Conservation (phyloP, 2,329 filamentous ascomycete species). For the Cladosporium sp. region DNA sequence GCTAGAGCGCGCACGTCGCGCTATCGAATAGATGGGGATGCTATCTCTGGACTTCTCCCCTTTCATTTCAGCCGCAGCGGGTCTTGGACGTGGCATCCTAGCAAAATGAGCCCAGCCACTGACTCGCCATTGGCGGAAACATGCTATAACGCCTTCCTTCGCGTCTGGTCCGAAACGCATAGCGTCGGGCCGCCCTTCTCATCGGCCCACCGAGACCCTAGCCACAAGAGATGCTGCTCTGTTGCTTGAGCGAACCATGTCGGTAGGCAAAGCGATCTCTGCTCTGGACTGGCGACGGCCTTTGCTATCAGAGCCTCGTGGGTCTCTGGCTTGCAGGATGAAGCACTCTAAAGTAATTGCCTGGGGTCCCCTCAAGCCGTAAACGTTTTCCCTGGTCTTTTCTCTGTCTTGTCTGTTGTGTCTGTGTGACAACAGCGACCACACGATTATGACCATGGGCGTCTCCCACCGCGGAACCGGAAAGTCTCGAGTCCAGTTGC, state of each 20-base stretch:
- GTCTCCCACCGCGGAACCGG: neutral
- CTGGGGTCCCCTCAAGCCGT: constrained; percentile 8
- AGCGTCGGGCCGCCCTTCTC: neutral
- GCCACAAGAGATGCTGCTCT: constrained; percentile 1
- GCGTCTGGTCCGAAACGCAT: constrained; percentile 4
- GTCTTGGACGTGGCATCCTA: neutral
- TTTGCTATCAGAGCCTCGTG: constrained; percentile 4
- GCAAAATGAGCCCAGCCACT: constrained; percentile 5
- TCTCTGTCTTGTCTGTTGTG: neutral
- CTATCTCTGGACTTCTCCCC: constrained; percentile 2
- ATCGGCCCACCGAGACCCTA: neutral
- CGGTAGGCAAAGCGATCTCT: neutral
- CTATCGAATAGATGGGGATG: neutral
- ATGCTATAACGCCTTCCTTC: constrained; percentile 7
- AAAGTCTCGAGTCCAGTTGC: neutral
- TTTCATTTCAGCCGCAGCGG: constrained; percentile 1
- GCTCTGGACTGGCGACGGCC: neutral
- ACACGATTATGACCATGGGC: neutral
- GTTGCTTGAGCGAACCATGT: neutral
- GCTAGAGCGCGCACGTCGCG: neutral
- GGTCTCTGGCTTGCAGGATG: constrained; percentile 3
- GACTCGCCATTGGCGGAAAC: constrained; percentile 4
- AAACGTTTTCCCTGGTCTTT: neutral
- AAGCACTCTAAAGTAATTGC: constrained; percentile 6
- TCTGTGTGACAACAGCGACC: neutral